Conservation (phyloP, 495 filamentous ascomycete genomes). For the Xanthoparmelia taractica region DNA sequence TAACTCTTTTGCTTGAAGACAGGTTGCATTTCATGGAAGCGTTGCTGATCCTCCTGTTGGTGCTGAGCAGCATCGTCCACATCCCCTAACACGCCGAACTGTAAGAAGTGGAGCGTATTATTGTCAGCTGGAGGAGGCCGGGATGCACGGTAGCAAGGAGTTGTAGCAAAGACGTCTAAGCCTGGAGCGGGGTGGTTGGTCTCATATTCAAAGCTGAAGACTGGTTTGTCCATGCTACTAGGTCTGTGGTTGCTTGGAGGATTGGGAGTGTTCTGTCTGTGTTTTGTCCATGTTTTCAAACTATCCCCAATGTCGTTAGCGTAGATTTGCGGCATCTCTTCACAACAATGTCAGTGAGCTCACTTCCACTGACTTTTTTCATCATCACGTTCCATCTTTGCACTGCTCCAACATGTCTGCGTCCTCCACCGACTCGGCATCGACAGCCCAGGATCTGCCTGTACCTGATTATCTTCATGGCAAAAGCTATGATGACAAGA, state of each 20-base stretch:
- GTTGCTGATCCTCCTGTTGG: background rate
- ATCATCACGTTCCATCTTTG: background rate
- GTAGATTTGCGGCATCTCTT: background rate
- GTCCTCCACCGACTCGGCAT: background rate
- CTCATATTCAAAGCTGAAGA: background rate
- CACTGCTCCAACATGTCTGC: background rate
- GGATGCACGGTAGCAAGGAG: too few species aligned
- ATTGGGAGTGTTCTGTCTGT: background rate
- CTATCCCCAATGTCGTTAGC: conserved; percentile 1
- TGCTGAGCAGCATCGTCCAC: background rate
- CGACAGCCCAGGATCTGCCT: background rate
- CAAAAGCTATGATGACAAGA: background rate
- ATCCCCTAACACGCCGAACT: background rate
- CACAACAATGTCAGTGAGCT: background rate
- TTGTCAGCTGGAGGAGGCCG: too few species aligned
- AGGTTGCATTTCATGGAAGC: background rate
- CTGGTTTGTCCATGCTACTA: background rate
- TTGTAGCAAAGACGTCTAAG: too few species aligned
- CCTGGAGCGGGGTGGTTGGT: too few species aligned
- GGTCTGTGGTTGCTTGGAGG: background rate
- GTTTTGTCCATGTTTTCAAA: background rate
- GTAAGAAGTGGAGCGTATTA: too few species aligned
- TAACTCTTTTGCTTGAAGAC: background rate
- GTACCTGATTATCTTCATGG: background rate
- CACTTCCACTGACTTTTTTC: background rate